A percentile compares a stretch with the other conserved stretches of the same genome.
phyloP scores from a whole-genome alignment of 805 yeast species.

The Pichia rugopelliculosa region DNA sequence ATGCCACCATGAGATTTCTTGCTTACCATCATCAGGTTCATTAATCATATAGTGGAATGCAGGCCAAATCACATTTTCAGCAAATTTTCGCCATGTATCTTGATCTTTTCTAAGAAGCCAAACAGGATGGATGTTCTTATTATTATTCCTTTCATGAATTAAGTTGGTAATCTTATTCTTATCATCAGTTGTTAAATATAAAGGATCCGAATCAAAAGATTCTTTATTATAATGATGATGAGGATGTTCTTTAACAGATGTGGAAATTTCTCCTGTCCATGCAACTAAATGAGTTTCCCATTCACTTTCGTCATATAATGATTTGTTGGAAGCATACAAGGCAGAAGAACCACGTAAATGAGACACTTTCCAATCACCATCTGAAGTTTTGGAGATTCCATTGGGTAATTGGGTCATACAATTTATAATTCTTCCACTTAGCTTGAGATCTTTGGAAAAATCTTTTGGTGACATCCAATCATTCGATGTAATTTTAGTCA shows the following conservation, averaged over 20 bases:
- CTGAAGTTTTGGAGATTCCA: conserved; percentile 40
- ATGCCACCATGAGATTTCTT: conserved; percentile 69
- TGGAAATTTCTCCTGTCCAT: conserved; percentile 85
- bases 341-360: conserved; percentile 81
- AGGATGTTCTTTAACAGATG: not conserved
- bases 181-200: conserved; percentile 50
- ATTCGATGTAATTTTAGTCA: not conserved
- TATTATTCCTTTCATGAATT: conserved; percentile 38
- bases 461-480: conserved; percentile 14
- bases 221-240: conserved; percentile 24
- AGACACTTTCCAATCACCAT: conserved; percentile 48
- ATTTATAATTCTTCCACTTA: conserved; percentile 61
- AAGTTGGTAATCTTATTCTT: conserved; percentile 42
- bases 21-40: conserved; percentile 59
- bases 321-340: conserved; percentile 64
- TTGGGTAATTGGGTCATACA: conserved; percentile 65
- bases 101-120: conserved; percentile 82
- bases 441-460: conserved; percentile 25
- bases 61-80: conserved; percentile 91
- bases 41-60: conserved; percentile 88
- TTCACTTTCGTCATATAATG: conserved; percentile 53
- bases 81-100: conserved; percentile 78
- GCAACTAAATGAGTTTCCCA: conserved; percentile 89
- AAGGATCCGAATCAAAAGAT: conserved; percentile 37
- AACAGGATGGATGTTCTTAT: conserved; percentile 67